Base-by-base conservation (phyloP, 805 yeast species). In the Suhomyces emberorum region DNA sequence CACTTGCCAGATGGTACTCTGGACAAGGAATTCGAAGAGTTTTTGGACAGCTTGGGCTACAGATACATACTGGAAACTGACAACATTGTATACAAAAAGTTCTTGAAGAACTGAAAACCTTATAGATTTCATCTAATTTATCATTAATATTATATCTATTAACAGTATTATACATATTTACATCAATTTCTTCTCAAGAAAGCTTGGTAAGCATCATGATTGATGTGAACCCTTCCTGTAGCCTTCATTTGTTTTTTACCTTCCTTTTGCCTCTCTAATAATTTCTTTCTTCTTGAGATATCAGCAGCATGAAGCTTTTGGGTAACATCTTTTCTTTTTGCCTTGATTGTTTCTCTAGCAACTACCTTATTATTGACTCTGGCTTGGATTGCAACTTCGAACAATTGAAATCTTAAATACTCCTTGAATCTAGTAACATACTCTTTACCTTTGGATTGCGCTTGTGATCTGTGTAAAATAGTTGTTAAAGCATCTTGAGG, bases 251-350 rank as follows among this genome's bases (percentile, higher is more conserved):
- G 74, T 61, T 84, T 87, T 63, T 93, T 93, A 25, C 98, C 98
- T 54, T 87, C 96, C 59, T 89, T 91, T 54, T 91, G 98, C 50
- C 84, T 83, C 37, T 75, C 87, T 35, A 91, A 67, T 47, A 91
- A 71, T 62, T 91, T 91, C 69, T 88, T 88, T 43, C 96, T 73
- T 64, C 98, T 74, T 0, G 95, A 76, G 22, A 89, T 77, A 66
- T 91, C 98, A 14, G 96, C 81, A 0, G 98, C 98, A 60, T 91
- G 98, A 42, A 93, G 65, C 53, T 80, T 85, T 19, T 93, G 95
- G 37, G 93, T 70, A n/a, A 91, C 98, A 61, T 91, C 98, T 61
- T 91, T 91, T 42, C 96, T 70, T 55, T 87, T 77, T 4, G 98
- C 98, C 57, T 87, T 86, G 44, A 93, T 85, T 0, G 97, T 89